Base-by-base conservation (phyloP, 495 filamentous ascomycete genomes). In the Aspergillus campestris region DNA sequence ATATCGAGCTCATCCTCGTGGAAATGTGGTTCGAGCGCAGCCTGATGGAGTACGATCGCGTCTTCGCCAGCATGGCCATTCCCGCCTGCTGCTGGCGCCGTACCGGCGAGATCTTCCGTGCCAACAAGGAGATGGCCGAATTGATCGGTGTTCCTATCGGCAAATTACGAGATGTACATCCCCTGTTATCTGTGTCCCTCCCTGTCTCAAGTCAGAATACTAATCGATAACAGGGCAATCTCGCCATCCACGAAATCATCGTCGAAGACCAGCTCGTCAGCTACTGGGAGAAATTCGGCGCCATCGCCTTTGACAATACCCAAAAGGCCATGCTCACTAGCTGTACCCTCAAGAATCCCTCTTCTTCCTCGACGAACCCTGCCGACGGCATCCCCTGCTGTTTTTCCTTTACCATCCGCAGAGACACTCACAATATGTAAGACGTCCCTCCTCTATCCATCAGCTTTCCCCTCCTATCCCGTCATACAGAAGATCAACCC, bases 211-310 rank as follows among this genome's bases (percentile, higher is more conserved):
- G 18, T 24, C 18, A 49, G 35, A 8, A 13, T 7, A 36, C 27
- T 49, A 7, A 30, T 35, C 38, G 12, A n/a, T 55, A 38, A 2
- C 49, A 97, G 91, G 92, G 92, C 35, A 94, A 94, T 62, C 80
- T 96, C 48, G 86, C 91, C 8, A 77, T 99, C 31, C 94, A 99
- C 62, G 89, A 99, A 57, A 89, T 99, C 41, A 80, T 99, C 31
- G 85, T 85, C 6, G 92, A 97, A 66, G 87, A 92, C 39, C 90
- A 90, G 45, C 78, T 94, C 38, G 94, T 97, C 50, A 84, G 84
- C 62, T 99, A 99, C 57, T 99, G 92, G 92, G 91, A 99, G 66
- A 95, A 97, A 56, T 97, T 97, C 58, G 89, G 90, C 11, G 87
- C 86, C n/a, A 96, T 99, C 56, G 92, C 94, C 14, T 99, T 99